A percentile compares a stretch with the other conserved stretches of the same genome.
These are phyloP conservation scores for Zymoseptoria pseudotritici DNA, from an alignment of 2,329 filamentous ascomycete genomes.

Conservation along the genomic window DNA sequence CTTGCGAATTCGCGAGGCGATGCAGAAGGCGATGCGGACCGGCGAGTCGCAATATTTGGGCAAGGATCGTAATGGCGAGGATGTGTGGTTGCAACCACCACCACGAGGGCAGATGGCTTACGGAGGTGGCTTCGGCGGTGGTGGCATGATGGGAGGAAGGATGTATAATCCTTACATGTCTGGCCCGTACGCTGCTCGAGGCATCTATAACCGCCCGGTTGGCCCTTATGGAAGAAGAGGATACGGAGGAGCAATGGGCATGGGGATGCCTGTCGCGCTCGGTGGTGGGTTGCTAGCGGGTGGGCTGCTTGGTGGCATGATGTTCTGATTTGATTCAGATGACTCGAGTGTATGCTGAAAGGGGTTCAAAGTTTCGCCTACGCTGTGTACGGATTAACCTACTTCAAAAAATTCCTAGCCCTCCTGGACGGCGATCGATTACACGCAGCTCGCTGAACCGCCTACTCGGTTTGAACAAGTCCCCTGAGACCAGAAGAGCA, in stretches of 20 bases:
- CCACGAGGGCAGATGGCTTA: conserved; percentile 20
- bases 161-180: conserved; percentile 38
- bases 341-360: neutral
- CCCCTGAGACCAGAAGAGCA: no score
- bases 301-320: conserved; percentile 39
- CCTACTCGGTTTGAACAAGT: no score
- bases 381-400: no score
- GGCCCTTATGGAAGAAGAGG: conserved; percentile 22
- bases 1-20: conserved; percentile 42
- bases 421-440: no score
- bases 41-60: conserved; percentile 51
- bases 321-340: no score
- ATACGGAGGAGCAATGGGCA: conserved; percentile 25
- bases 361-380: no score
- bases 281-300: conserved; percentile 42
- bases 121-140: conserved; percentile 18
- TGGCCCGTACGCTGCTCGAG: conserved; percentile 25
- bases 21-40: conserved; percentile 45
- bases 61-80: conserved; percentile 46
- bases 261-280: conserved; percentile 41
- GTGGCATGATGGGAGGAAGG: conserved; percentile 22
- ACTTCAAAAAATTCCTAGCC: no score
- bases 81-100: conserved; percentile 54
- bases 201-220: conserved; percentile 41
- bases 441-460: no score